Conservation (phyloP, 1,284 basidiomycete species). For the Gomphus sp. region DNA sequence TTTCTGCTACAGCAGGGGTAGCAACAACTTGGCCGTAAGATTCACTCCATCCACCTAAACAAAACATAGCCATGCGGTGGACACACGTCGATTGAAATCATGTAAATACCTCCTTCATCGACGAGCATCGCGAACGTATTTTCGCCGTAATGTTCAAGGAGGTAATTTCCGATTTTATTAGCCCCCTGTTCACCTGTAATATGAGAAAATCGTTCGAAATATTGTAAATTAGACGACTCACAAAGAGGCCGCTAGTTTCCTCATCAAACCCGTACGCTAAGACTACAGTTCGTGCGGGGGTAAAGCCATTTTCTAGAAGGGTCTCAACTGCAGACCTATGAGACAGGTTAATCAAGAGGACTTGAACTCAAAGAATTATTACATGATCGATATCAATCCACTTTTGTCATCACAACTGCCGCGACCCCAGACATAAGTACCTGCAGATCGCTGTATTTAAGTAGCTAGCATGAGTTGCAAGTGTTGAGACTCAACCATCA, state of each 20-base stretch:
- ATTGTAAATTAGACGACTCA: slow-evolving; percentile 18
- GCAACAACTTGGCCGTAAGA: slow-evolving; percentile 33
- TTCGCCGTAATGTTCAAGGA: slow-evolving; percentile 47
- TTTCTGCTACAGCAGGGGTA: slow-evolving; percentile 49
- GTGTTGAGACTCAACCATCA: slow-evolving; percentile 25
- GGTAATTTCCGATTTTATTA: slow-evolving; percentile 31
- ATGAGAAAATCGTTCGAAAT: background rate
- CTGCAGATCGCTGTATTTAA: slow-evolving; percentile 16
- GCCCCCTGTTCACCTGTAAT: slow-evolving; percentile 37
- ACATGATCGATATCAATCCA: slow-evolving; percentile 49
- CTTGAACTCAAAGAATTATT: slow-evolving; percentile 14
- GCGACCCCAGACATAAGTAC: slow-evolving; percentile 53
- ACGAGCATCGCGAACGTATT: slow-evolving; percentile 54
- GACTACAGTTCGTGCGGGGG: slow-evolving; percentile 44
- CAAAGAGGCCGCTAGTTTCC: slow-evolving; percentile 45
- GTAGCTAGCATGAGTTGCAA: background rate
- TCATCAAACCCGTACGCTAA: slow-evolving; percentile 68
- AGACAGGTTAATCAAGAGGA: slow-evolving; percentile 19
- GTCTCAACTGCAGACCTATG: slow-evolving; percentile 42
- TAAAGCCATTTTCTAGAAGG: slow-evolving; percentile 41
- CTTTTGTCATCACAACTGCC: slow-evolving; percentile 58
- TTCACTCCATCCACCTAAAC: slow-evolving; percentile 26
- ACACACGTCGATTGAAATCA: background rate
- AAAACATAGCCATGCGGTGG: slow-evolving; percentile 12
- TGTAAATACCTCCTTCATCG: slow-evolving; percentile 41